phyloP scores from a whole-genome alignment of 2,329 filamentous ascomycete genomes.

The Verticillium albo-atrum region DNA sequence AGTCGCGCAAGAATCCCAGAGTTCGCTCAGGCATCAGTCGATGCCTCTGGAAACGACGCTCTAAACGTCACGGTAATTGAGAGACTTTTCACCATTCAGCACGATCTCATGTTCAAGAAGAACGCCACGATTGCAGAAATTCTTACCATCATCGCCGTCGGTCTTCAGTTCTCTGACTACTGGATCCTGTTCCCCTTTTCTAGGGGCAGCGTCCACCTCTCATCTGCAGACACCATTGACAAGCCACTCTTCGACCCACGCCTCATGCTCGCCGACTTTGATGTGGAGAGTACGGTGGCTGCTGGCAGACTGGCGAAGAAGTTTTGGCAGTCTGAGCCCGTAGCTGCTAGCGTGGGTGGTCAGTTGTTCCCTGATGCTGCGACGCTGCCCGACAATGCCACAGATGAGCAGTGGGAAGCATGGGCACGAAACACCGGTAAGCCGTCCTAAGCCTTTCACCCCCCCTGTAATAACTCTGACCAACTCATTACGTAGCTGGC shows the following conservation, averaged over 20 bases:
- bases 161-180: slow-evolving; percentile 28
- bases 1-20: slow-evolving; percentile 18
- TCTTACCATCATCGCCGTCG: slow-evolving; percentile 27
- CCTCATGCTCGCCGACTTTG: slow-evolving; percentile 30
- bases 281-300: slow-evolving; percentile 21
- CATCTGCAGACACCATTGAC: slow-evolving; percentile 19
- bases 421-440: slow-evolving; percentile 13
- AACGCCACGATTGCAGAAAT: slow-evolving; percentile 42
- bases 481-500: slow-evolving; percentile 8
- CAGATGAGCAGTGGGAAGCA: slow-evolving; percentile 20
- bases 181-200: slow-evolving; percentile 34
- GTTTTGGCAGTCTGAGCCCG: slow-evolving; percentile 19
- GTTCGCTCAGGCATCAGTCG: slow-evolving; percentile 25
- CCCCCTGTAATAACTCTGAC: not conserved
- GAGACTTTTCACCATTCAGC: slow-evolving; percentile 36
- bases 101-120: slow-evolving; percentile 41
- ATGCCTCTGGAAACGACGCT: slow-evolving; percentile 18
- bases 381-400: slow-evolving; percentile 21
- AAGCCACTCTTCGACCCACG: slow-evolving; percentile 31
- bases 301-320: slow-evolving; percentile 21
- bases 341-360: slow-evolving; percentile 19
- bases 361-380: slow-evolving; percentile 16
- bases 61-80: slow-evolving; percentile 28
- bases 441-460: not conserved
- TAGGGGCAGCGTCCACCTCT: slow-evolving; percentile 34